Conservation (phyloP, 129 eudicot genomes). For the Tagetes patula region DNA sequence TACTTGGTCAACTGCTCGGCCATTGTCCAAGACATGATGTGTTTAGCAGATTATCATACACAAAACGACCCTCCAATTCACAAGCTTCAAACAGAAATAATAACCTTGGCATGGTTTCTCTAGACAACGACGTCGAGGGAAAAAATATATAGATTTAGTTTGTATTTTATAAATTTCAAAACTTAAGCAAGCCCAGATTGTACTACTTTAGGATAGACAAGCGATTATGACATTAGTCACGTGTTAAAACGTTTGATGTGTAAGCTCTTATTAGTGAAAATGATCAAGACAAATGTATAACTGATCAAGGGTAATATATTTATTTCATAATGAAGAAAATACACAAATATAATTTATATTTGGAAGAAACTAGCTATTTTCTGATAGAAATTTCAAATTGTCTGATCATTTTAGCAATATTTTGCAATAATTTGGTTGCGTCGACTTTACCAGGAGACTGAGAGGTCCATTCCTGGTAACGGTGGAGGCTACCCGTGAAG, state of each 20-base stretch:
- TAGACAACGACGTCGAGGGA: background rate
- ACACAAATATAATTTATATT: constrained; percentile 13
- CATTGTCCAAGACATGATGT: constrained; percentile 38
- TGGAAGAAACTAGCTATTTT: constrained; percentile 26
- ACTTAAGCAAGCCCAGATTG: background rate
- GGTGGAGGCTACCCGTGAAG: constrained; percentile 81
- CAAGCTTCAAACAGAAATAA: background rate
- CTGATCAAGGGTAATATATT: constrained; percentile 7
- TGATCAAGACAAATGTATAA: background rate
- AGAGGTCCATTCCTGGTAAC: constrained; percentile 77
- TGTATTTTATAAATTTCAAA: constrained; percentile 10
- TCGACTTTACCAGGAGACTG: constrained; percentile 38
- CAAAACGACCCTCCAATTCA: background rate
- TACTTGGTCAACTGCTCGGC: constrained; percentile 55
- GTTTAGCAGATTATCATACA: background rate
- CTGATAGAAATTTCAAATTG: constrained; percentile 30
- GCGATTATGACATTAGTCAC: background rate
- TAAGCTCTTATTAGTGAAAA: constrained; percentile 8
- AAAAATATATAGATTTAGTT: background rate
- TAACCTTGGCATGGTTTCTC: background rate
- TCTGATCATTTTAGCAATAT: constrained; percentile 51
- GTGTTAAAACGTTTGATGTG: background rate
- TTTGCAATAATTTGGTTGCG: constrained; percentile 43
- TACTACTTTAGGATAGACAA: background rate
- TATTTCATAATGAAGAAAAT: constrained; percentile 8